phyloP scores from a whole-genome alignment of 202 grass and related monocot genomes.

The Setaria viridis region DNA sequence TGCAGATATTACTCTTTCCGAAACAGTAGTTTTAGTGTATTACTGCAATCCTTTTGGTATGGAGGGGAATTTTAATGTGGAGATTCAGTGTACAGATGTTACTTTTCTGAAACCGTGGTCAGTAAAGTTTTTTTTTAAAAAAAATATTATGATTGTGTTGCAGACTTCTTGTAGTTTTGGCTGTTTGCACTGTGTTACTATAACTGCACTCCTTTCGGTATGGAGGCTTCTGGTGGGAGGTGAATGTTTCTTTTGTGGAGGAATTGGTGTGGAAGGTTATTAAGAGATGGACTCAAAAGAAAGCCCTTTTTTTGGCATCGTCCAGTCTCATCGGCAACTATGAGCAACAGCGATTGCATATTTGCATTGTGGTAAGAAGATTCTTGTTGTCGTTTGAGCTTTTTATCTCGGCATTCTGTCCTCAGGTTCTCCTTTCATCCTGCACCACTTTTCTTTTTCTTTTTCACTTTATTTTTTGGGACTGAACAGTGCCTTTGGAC shows the following conservation, averaged over 20 bases:
- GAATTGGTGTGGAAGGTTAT: background rate
- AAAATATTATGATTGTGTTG: background rate
- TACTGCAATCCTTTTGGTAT: background rate
- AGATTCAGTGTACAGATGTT: background rate
- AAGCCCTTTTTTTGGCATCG: background rate
- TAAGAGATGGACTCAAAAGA: conserved; percentile 15
- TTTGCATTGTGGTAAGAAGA: conserved; percentile 54
- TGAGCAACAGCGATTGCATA: conserved; percentile 44
- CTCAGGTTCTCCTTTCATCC: conserved; percentile 58
- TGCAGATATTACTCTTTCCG: background rate
- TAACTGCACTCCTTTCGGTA: background rate
- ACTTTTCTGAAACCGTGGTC: background rate
- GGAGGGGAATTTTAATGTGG: conserved; percentile 5
- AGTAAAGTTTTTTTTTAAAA: background rate
- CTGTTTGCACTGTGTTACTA: background rate
- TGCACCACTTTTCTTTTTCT: conserved; percentile 37
- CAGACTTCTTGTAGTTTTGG: background rate
- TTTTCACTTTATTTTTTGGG: conserved; percentile 39
- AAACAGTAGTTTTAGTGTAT: background rate
- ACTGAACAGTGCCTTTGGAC: conserved; percentile 35
- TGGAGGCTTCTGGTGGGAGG: background rate
- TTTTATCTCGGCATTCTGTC: conserved; percentile 46
- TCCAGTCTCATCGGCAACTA: conserved; percentile 57
- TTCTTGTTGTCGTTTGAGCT: conserved; percentile 62
- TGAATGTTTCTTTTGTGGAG: background rate